These are phyloP conservation scores for Drechslera avenae DNA, from an alignment of 2,329 filamentous ascomycete genomes.

Conservation along the genomic window DNA sequence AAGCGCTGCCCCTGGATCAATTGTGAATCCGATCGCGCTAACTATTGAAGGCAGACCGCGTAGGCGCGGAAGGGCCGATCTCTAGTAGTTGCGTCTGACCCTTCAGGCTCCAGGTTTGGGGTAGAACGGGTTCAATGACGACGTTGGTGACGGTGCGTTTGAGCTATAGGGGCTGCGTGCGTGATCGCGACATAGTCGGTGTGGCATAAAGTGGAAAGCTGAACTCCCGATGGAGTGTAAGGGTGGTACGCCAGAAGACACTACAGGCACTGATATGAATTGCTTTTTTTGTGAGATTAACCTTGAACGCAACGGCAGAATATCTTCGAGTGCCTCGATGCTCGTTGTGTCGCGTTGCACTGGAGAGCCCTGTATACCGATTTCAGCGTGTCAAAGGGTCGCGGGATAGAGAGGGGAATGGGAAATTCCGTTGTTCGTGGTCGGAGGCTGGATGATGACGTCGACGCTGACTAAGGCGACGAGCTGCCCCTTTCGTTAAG, in stretches of 20 bases:
- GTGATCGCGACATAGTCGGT: background rate
- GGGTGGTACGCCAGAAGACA: too few relatives aligned
- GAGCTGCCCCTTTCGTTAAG: conserved; percentile 12
- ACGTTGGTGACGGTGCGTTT: conserved; percentile 6
- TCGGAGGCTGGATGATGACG: conserved; percentile 1
- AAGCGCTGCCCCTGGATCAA: background rate
- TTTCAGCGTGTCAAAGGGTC: background rate
- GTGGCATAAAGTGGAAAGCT: too few relatives aligned
- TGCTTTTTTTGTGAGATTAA: too few relatives aligned
- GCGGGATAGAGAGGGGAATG: too few relatives aligned
- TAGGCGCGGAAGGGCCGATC: background rate
- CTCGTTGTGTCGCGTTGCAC: background rate
- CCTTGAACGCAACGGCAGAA: too few relatives aligned
- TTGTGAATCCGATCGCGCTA: conserved; percentile 19
- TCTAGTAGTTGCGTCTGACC: background rate
- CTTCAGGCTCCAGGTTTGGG: background rate
- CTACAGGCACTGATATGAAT: too few relatives aligned
- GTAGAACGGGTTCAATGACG: conserved; percentile 4
- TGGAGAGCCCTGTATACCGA: background rate
- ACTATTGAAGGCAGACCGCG: conserved; percentile 11
- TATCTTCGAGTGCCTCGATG: too few relatives aligned
- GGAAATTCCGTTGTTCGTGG: too few relatives aligned
- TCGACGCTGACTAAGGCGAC: conserved; percentile 14
- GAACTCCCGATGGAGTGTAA: too few relatives aligned
- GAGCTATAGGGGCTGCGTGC: background rate